Conservation (phyloP, 2,329 filamentous ascomycete species). For the Escovopsis sp. region DNA sequence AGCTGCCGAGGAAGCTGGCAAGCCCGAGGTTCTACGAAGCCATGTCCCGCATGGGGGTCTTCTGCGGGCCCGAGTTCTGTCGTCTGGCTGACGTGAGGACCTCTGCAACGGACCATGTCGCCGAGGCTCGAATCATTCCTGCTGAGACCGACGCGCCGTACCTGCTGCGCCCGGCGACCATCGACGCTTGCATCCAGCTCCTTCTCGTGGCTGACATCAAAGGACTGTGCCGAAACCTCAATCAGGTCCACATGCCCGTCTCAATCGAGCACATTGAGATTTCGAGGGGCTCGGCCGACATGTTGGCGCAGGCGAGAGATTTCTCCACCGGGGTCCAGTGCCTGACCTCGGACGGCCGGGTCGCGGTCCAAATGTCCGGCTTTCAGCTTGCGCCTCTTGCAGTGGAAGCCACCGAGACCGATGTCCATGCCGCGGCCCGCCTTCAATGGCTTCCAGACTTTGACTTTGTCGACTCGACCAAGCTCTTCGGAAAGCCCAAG, state of each 20-base stretch:
- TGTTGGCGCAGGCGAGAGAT: too few species aligned
- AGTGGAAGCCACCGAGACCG: neutral
- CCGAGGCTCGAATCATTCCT: neutral
- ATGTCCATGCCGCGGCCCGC: neutral
- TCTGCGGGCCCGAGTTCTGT: neutral
- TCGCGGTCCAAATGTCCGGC: too few species aligned
- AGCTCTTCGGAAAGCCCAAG: neutral
- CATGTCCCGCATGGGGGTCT: too few species aligned
- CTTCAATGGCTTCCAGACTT: conserved; percentile 1
- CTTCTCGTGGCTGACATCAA: neutral
- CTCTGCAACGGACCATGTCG: neutral
- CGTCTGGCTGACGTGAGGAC: neutral
- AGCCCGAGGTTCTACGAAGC: neutral
- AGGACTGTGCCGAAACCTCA: neutral
- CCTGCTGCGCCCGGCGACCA: neutral
- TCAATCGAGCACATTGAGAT: too few species aligned
- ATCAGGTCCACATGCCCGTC: too few species aligned
- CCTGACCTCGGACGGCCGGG: too few species aligned
- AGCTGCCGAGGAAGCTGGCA: neutral
- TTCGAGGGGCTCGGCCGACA: too few species aligned
- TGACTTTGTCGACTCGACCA: neutral
- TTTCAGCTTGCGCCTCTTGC: too few species aligned
- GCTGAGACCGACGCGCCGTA: neutral
- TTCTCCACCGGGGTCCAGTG: too few species aligned
- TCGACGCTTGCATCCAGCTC: neutral